Conservation (phyloP, 345 rosid species). For the Populus deltoides region DNA sequence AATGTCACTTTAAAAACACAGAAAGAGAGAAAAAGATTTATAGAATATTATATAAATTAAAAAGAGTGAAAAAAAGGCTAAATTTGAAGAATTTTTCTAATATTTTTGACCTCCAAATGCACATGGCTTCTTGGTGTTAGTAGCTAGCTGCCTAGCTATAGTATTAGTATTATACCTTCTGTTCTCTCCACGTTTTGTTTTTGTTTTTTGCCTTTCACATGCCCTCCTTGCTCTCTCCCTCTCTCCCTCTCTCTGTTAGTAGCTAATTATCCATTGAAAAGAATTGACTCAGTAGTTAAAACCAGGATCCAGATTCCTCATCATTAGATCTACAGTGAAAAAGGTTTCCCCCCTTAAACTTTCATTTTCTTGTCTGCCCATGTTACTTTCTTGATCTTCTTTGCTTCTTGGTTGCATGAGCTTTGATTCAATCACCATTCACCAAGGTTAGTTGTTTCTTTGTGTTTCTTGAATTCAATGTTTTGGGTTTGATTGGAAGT, state of each 20-base stretch:
- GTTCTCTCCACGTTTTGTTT: conserved; percentile 22
- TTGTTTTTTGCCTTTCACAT: conserved; percentile 43
- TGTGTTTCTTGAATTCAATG: background rate
- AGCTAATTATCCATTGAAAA: conserved; percentile 30
- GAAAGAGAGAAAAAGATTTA: conserved; percentile 8
- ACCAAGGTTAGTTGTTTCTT: background rate
- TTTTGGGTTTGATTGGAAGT: no score
- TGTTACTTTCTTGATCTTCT: background rate
- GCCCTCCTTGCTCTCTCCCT: conserved; percentile 16
- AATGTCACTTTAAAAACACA: conserved; percentile 19
- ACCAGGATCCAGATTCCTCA: conserved; percentile 18
- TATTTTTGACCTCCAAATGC: conserved; percentile 62
- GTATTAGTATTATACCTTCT: conserved; percentile 16
- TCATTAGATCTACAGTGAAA: conserved; percentile 49
- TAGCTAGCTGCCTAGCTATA: background rate
- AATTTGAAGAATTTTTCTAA: conserved; percentile 36
- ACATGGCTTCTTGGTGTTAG: conserved; percentile 51
- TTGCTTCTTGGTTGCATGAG: background rate
- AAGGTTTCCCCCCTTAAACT: conserved; percentile 12
- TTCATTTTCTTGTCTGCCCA: background rate
- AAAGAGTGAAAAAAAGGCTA: conserved; percentile 4
- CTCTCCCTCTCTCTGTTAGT: conserved; percentile 6
- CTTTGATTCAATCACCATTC: background rate
- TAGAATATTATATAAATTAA: conserved; percentile 10
- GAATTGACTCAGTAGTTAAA: conserved; percentile 37